Evolutionary conservation across 495 filamentous ascomycete species (phyloP).

Genomic region (Penicillium coprophilum): DNA sequence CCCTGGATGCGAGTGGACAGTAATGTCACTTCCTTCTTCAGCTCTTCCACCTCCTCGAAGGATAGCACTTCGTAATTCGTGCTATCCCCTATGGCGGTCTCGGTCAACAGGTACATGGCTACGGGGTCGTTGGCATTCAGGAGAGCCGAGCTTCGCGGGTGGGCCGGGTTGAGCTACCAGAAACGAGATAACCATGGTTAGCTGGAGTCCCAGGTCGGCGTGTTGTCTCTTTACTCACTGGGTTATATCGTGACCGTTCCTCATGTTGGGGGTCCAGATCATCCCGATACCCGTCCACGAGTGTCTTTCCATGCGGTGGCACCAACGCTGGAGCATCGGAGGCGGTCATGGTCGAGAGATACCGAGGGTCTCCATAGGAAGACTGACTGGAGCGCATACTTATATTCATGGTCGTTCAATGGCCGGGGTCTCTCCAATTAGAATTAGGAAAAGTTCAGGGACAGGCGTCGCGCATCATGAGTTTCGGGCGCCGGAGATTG

Average conservation of each 20-base stretch:
- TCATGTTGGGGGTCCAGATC: constrained; percentile 34
- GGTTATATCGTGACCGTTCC: constrained; percentile 40
- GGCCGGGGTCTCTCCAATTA: constrained; percentile 18
- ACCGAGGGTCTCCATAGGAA: constrained; percentile 50
- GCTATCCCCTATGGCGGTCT: constrained; percentile 89
- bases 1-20: constrained; percentile 74
- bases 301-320: constrained; percentile 33
- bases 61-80: constrained; percentile 80
- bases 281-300: constrained; percentile 50
- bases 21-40: constrained; percentile 79
- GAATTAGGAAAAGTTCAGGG: constrained; percentile 15
- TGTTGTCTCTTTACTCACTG: constrained; percentile 33
- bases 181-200: constrained; percentile 18
- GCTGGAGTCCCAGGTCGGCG: background rate
- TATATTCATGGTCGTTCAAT: constrained; percentile 41
- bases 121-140: constrained; percentile 57
- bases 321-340: constrained; percentile 40
- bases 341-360: constrained; percentile 37
- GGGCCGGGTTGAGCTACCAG: constrained; percentile 33
- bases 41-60: constrained; percentile 81
- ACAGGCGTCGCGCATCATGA: constrained; percentile 22
- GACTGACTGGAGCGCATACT: constrained; percentile 48
- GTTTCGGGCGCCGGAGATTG: background rate
- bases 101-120: constrained; percentile 82
- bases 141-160: constrained; percentile 42